These are phyloP conservation scores for Fragosphaeria purpurea DNA, from an alignment of 2,329 filamentous ascomycete species.

Conservation along the genomic window DNA sequence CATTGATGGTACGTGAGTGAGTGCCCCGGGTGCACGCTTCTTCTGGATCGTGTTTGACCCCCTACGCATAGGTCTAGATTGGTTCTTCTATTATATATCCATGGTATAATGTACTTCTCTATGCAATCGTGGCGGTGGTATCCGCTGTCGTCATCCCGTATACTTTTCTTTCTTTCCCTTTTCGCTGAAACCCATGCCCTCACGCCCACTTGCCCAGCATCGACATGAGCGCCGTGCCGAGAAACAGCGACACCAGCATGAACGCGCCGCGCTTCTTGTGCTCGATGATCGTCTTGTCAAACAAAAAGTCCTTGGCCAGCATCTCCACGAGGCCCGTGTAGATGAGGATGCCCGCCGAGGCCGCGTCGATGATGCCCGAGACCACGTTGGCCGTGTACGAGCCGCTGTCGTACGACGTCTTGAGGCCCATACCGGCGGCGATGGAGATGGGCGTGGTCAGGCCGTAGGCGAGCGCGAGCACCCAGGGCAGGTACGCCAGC, in stretches of 20 bases:
- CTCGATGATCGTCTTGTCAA: slow-evolving; percentile 72
- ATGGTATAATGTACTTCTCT: no score
- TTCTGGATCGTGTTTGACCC: no score
- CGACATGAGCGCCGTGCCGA: slow-evolving; percentile 72
- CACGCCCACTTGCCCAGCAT: slow-evolving; percentile 77
- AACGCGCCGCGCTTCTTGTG: slow-evolving; percentile 57
- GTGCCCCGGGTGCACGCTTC: no score
- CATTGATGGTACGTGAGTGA: no score
- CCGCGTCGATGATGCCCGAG: slow-evolving; percentile 80
- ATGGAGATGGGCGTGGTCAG: slow-evolving; percentile 77
- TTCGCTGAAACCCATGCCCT: slow-evolving; percentile 10
- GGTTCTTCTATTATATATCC: no score
- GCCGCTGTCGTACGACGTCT: slow-evolving; percentile 49
- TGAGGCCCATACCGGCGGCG: slow-evolving; percentile 69
- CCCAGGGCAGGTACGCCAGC: slow-evolving; percentile 64
- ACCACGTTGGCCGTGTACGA: slow-evolving; percentile 54
- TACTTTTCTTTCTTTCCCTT: no score
- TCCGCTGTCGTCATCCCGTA: no score
- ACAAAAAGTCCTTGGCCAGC: slow-evolving; percentile 94
- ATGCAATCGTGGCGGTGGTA: no score
- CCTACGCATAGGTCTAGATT: no score
- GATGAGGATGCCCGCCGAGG: slow-evolving; percentile 81
- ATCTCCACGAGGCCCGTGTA: slow-evolving; percentile 89
- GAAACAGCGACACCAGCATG: slow-evolving; percentile 62
- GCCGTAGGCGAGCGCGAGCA: slow-evolving; percentile 60